phyloP scores from a whole-genome alignment of 257 asterid species.

The Euphrasia confusa region DNA sequence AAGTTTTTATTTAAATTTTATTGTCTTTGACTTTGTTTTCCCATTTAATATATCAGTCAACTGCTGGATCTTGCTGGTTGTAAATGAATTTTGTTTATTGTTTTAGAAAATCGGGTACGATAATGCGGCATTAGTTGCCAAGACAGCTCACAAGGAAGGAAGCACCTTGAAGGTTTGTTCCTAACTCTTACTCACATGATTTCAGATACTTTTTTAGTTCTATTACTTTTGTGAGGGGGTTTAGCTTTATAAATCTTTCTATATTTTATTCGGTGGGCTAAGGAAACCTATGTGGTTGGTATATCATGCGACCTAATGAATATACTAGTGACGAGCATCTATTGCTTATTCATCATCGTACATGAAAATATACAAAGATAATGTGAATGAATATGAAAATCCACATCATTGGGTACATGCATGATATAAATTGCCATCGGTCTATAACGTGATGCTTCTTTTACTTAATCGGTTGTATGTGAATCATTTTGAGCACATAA shows the following conservation, averaged over 20 bases:
- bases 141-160: constrained; percentile 98
- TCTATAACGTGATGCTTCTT: not conserved
- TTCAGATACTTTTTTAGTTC: not conserved
- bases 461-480: not conserved
- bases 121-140: constrained; percentile 95
- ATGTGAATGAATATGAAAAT: no score
- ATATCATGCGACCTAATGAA: no score
- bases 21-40: not conserved
- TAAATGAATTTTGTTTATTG: constrained; percentile 21
- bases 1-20: constrained; percentile 26
- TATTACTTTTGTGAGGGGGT: no score
- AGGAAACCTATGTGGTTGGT: no score
- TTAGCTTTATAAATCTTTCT: no score
- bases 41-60: not conserved
- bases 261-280: no score
- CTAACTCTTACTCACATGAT: not conserved
- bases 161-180: constrained; percentile 72
- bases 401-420: no score
- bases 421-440: no score
- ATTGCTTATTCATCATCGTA: not conserved
- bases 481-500: not conserved
- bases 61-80: constrained; percentile 10
- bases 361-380: not conserved
- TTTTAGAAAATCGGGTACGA: constrained; percentile 93
- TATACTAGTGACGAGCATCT: not conserved